Percentiles rank a stretch among this genome's conserved stretches.
Conservation (phyloP, 2,329 filamentous ascomycete species). For the Colletotrichum sojae region DNA sequence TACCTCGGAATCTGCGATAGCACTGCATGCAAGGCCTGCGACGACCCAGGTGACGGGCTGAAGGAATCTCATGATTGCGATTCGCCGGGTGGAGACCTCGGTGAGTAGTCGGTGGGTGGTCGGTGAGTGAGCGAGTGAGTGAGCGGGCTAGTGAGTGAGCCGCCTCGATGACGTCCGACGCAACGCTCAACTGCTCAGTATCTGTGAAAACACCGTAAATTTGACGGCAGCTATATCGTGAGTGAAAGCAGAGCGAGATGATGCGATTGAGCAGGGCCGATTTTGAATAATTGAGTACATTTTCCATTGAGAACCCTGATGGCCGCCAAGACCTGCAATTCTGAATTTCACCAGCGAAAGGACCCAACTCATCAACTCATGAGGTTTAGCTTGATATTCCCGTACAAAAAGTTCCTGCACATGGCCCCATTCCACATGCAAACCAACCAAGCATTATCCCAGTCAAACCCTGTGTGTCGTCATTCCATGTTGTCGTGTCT, state of each 20-base stretch:
- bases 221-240: neutral
- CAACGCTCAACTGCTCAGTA: neutral
- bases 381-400: conserved; percentile 2
- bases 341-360: neutral
- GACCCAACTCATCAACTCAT: conserved; percentile 1
- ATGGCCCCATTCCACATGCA: neutral
- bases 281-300: neutral
- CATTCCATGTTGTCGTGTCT: neutral
- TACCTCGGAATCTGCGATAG: neutral
- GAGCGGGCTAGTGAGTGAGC: no score
- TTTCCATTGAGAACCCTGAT: conserved; percentile 35
- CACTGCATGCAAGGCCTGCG: neutral
- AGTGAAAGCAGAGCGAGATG: neutral
- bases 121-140: neutral
- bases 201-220: neutral
- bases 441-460: neutral
- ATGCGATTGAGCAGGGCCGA: neutral
- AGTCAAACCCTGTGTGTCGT: neutral
- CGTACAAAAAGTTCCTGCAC: neutral
- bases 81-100: neutral
- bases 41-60: neutral
- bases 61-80: conserved; percentile 17
- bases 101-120: neutral
- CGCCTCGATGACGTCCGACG: no score
- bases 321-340: conserved; percentile 36